Evolutionary conservation across 2,329 filamentous ascomycete genomes (phyloP).

Genomic region (Aureobasidium melanogenum): DNA sequence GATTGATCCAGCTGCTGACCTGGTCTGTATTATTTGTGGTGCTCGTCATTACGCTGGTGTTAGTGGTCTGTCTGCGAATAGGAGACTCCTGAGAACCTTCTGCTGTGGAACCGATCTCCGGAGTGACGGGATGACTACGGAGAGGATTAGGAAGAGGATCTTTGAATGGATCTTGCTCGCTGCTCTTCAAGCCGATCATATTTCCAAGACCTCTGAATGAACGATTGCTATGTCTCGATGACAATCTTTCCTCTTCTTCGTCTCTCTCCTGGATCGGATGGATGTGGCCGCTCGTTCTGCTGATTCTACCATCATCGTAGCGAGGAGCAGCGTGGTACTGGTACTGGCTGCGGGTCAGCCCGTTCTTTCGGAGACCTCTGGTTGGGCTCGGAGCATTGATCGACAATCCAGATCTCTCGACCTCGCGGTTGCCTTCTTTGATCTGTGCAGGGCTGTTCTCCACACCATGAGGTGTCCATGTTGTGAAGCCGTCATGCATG

Average conservation of each 20-base stretch:
- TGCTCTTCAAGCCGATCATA: slow-evolving; percentile 9
- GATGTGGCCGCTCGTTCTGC: slow-evolving; percentile 45
- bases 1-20: slow-evolving; percentile 22
- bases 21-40: slow-evolving; percentile 14
- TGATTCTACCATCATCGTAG: slow-evolving; percentile 42
- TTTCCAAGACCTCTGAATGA: slow-evolving; percentile 18
- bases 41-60: slow-evolving; percentile 14
- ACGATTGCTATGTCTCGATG: slow-evolving; percentile 11
- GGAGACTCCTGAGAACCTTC: slow-evolving; percentile 2
- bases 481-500: slow-evolving; percentile 9
- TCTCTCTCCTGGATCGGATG: slow-evolving; percentile 56
- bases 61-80: slow-evolving; percentile 21
- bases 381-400: slow-evolving; percentile 41
- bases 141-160: slow-evolving; percentile 31
- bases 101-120: slow-evolving; percentile 15
- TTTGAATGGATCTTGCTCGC: slow-evolving; percentile 32
- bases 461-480: background rate
- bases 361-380: slow-evolving; percentile 35
- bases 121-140: slow-evolving; percentile 26
- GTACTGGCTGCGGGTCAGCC: slow-evolving; percentile 28
- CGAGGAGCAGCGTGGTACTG: slow-evolving; percentile 30
- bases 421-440: slow-evolving; percentile 21
- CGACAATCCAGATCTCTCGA: slow-evolving; percentile 38
- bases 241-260: slow-evolving; percentile 42
- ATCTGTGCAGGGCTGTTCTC: slow-evolving; percentile 4